A percentile compares a stretch with the other conserved stretches of the same genome.
Conservation (phyloP, 495 filamentous ascomycete genomes). For the Corynascus novoguineensis region DNA sequence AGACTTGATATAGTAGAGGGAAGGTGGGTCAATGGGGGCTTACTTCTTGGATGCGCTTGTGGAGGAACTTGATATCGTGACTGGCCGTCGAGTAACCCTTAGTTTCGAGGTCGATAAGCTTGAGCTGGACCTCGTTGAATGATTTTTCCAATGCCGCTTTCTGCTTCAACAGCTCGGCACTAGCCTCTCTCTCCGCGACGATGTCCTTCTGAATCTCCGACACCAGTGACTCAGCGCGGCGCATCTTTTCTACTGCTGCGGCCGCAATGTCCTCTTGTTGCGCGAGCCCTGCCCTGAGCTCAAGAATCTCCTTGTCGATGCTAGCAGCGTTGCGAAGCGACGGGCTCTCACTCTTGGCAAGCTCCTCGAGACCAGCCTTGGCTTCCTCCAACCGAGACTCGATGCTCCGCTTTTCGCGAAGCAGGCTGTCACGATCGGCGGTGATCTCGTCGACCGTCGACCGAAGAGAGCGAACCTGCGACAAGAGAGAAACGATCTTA, state of each 20-base stretch:
- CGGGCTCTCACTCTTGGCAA: conserved; percentile 79
- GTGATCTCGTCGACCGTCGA: conserved; percentile 80
- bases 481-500: conserved; percentile 81
- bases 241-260: conserved; percentile 95
- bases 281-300: conserved; percentile 82
- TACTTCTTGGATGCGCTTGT: conserved; percentile 95
- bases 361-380: conserved; percentile 83
- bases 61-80: conserved; percentile 91
- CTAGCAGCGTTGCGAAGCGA: conserved; percentile 87
- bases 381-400: conserved; percentile 86
- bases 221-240: conserved; percentile 83
- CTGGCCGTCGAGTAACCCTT: conserved; percentile 92
- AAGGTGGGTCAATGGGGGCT: conserved; percentile 24
- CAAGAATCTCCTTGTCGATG: conserved; percentile 82
- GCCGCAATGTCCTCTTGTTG: conserved; percentile 91
- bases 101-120: conserved; percentile 88
- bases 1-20: conserved; percentile 19
- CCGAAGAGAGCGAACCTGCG: conserved; percentile 83
- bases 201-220: conserved; percentile 94
- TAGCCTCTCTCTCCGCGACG: conserved; percentile 78
- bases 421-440: conserved; percentile 75
- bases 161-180: conserved; percentile 80
- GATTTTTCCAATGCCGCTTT: conserved; percentile 87
- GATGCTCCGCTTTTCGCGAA: conserved; percentile 84
- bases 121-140: conserved; percentile 84